Conservation (phyloP, 2,329 filamentous ascomycete species). For the Arthrinium phaeospermum region DNA sequence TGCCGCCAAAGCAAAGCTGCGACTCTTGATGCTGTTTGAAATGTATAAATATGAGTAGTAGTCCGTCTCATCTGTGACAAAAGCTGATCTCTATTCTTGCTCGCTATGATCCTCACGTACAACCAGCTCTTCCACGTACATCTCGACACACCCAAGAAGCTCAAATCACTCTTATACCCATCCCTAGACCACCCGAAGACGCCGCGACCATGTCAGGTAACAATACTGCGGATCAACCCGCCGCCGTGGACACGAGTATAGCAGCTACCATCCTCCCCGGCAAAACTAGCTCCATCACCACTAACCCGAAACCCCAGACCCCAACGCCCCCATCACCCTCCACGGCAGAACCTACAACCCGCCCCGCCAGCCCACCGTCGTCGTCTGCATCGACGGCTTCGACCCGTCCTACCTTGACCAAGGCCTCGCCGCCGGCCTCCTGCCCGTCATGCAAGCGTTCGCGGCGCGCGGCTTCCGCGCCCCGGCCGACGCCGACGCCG, state of each 20-base stretch:
- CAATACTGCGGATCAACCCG: background rate
- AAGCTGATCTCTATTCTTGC: background rate
- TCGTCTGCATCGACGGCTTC: slow-evolving; percentile 51
- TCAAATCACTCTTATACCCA: too few species aligned
- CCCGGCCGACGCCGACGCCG: slow-evolving; percentile 43
- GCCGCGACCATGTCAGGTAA: background rate
- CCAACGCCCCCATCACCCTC: background rate
- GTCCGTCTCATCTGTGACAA: background rate
- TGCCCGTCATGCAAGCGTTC: slow-evolving; percentile 42
- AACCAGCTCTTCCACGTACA: background rate
- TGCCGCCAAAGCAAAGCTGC: background rate
- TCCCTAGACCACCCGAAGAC: background rate
- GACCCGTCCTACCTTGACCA: slow-evolving; percentile 47
- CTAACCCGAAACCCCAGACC: background rate
- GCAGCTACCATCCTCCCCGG: background rate
- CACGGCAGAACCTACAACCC: slow-evolving; percentile 24
- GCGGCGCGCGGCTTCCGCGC: slow-evolving; percentile 44
- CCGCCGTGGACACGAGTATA: background rate
- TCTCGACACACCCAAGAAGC: background rate
- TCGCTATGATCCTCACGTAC: background rate
- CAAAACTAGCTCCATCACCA: too few species aligned
- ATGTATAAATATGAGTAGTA: background rate
- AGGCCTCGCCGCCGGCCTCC: slow-evolving; percentile 40
- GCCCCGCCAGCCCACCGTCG: slow-evolving; percentile 40
- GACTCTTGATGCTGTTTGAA: background rate